These are phyloP conservation scores for Boletus bicolor DNA, from an alignment of 768 basidiomycete species.

Conservation along the genomic window DNA sequence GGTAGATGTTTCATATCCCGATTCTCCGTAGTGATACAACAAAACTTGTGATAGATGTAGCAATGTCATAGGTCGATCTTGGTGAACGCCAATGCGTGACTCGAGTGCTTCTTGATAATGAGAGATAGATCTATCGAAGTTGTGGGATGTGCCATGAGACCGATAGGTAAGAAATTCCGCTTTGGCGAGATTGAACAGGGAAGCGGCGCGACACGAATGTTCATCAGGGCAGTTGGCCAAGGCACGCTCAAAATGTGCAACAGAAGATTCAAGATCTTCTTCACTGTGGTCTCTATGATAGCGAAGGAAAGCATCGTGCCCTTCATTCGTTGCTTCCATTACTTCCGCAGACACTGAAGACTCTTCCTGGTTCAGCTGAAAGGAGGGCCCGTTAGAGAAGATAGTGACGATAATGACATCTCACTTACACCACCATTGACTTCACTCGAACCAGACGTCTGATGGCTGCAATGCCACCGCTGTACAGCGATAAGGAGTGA, in stretches of 20 bases:
- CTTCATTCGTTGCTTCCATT: not conserved
- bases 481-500: constrained; percentile 1
- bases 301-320: not conserved
- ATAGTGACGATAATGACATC: not conserved
- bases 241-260: constrained; percentile 4
- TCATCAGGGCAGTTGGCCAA: not conserved
- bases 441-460: not conserved
- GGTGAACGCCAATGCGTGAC: not conserved
- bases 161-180: constrained; percentile 4
- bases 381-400: not conserved
- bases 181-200: constrained; percentile 14
- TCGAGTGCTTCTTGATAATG: constrained; percentile 7
- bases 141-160: not conserved
- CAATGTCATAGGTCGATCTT: constrained; percentile 7
- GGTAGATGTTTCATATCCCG: not conserved
- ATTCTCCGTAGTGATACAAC: not conserved
- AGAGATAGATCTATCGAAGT: not conserved
- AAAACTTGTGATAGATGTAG: constrained; percentile 8
- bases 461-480: not conserved
- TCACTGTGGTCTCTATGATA: not conserved
- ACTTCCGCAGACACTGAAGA: not conserved
- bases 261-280: not conserved
- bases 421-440: not conserved
- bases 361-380: not conserved
- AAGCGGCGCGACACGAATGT: constrained; percentile 1